A percentile compares a stretch with the other conserved stretches of the same genome.
Evolutionary conservation across 2,329 filamentous ascomycete species (phyloP).

Genomic region (Drechslera avenae): DNA sequence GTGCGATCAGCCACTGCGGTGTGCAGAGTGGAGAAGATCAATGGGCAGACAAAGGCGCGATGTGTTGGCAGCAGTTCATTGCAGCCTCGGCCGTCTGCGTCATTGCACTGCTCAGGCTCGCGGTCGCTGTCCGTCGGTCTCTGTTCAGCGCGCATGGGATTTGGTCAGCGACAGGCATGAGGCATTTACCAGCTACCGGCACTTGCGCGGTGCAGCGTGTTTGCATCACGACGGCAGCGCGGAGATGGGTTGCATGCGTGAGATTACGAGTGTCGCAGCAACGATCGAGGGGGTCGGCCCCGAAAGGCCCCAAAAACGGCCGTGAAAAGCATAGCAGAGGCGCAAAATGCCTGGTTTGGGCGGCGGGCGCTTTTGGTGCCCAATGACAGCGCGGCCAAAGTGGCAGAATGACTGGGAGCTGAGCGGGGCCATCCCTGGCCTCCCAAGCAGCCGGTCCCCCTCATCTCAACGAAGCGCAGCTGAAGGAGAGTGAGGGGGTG

Average conservation of each 20-base stretch:
- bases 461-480: constrained; percentile 17
- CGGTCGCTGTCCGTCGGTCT: too few species aligned
- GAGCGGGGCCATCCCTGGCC: constrained; percentile 9
- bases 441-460: constrained; percentile 16
- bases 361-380: constrained; percentile 1
- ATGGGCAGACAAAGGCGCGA: constrained; percentile 1
- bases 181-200: constrained; percentile 16
- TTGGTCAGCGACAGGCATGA: constrained; percentile 13
- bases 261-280: constrained; percentile 24
- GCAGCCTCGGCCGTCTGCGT: constrained; percentile 24
- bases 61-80: constrained; percentile 26
- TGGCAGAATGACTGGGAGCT: constrained; percentile 5
- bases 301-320: constrained; percentile 23
- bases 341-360: constrained; percentile 20
- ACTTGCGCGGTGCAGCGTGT: not conserved
- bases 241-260: constrained; percentile 23
- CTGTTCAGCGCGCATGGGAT: not conserved
- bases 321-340: constrained; percentile 16
- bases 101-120: constrained; percentile 18
- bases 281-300: constrained; percentile 23
- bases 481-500: constrained; percentile 14
- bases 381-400: constrained; percentile 21
- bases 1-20: constrained; percentile 11
- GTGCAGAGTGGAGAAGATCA: constrained; percentile 2
- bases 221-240: constrained; percentile 21